phyloP scores from a whole-genome alignment of 2,329 filamentous ascomycete genomes.

The Xylaria sp. region DNA sequence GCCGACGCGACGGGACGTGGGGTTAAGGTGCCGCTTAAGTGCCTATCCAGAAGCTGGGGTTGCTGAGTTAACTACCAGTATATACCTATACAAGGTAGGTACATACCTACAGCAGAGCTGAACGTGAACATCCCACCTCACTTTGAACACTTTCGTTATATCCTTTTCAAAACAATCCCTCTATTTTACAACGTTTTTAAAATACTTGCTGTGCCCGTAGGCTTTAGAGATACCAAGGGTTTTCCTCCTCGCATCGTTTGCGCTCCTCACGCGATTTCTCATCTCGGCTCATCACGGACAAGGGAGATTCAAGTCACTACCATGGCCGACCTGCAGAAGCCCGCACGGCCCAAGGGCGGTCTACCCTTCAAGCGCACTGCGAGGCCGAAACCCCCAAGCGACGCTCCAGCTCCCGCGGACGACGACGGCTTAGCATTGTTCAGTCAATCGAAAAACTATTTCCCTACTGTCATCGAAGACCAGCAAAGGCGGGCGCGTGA shows the following conservation, averaged over 20 bases:
- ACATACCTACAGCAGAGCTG: background rate
- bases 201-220: background rate
- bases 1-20: slow-evolving; percentile 14
- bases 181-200: background rate
- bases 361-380: slow-evolving; percentile 64
- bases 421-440: slow-evolving; percentile 61
- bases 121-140: slow-evolving; percentile 4
- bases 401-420: slow-evolving; percentile 48
- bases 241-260: background rate
- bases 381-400: slow-evolving; percentile 49
- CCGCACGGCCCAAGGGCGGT: slow-evolving; percentile 50
- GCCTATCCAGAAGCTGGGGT: slow-evolving; percentile 9
- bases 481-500: slow-evolving; percentile 48
- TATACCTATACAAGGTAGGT: background rate
- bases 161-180: background rate
- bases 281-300: background rate
- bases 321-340: slow-evolving; percentile 51
- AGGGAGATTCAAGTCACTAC: slow-evolving; percentile 24
- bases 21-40: background rate
- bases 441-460: slow-evolving; percentile 62
- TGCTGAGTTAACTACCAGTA: slow-evolving; percentile 23
- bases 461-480: slow-evolving; percentile 57
- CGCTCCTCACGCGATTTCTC: background rate
- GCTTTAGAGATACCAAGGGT: too few species aligned
- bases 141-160: background rate